Percentiles rank a stretch among this genome's conserved stretches.
phyloP scores from a whole-genome alignment of 1,284 basidiomycete genomes.

The Ceratobasidium sp. region DNA sequence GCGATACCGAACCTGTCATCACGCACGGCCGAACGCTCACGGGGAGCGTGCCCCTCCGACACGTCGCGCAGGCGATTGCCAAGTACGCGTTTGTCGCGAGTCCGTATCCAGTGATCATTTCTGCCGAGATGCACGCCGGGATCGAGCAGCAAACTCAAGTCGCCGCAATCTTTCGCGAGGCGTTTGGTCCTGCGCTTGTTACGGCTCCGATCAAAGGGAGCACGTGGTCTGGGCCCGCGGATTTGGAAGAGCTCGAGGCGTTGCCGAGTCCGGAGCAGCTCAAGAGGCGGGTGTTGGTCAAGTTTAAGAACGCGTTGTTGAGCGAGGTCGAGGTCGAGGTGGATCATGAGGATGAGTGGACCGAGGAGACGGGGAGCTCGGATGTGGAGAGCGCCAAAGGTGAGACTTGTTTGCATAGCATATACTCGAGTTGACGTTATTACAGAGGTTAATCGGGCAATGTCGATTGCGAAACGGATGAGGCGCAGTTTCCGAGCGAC shows the following conservation, averaged over 20 bases:
- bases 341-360: constrained; percentile 51
- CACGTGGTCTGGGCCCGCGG: constrained; percentile 53
- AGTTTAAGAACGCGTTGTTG: constrained; percentile 67
- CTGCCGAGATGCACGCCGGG: constrained; percentile 92
- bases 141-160: constrained; percentile 87
- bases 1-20: constrained; percentile 84
- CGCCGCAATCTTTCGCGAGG: constrained; percentile 81
- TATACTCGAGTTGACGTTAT: constrained; percentile 13
- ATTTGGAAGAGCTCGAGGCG: constrained; percentile 58
- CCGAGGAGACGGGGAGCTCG: constrained; percentile 58
- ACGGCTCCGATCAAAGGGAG: constrained; percentile 68
- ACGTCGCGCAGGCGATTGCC: constrained; percentile 87
- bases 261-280: constrained; percentile 92
- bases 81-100: constrained; percentile 96
- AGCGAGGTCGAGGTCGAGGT: constrained; percentile 61
- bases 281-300: constrained; percentile 85
- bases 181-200: constrained; percentile 84
- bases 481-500: constrained; percentile 43
- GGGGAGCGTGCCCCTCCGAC: constrained; percentile 84
- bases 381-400: constrained; percentile 49
- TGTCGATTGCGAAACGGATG: constrained; percentile 27
- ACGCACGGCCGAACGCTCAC: constrained; percentile 96
- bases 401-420: constrained; percentile 26
- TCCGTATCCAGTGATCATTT: constrained; percentile 95
- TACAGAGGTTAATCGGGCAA: background rate